Evolutionary conservation across 331 rosid species (phyloP).

Genomic region (Cydonia oblonga): DNA sequence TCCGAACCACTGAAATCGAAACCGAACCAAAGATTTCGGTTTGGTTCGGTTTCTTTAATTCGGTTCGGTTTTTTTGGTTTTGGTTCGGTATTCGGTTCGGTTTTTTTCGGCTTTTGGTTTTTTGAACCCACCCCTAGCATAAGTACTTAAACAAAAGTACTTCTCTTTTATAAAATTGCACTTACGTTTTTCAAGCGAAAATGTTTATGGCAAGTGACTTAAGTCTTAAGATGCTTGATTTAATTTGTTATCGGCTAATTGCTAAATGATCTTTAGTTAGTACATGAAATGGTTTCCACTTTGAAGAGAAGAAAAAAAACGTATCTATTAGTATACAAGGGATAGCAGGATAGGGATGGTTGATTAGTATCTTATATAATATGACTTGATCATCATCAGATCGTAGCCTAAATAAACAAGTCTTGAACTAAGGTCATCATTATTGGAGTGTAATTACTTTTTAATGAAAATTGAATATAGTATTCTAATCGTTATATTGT

Average conservation of each 20-base stretch:
- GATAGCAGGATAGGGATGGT: not conserved
- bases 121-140: too few relatives aligned
- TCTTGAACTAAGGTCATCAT: not conserved
- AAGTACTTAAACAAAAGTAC: not conserved
- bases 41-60: too few relatives aligned
- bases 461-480: not conserved
- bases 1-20: too few relatives aligned
- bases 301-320: not conserved
- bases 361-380: not conserved
- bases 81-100: too few relatives aligned
- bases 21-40: too few relatives aligned
- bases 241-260: not conserved
- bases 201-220: not conserved
- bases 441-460: constrained; percentile 2
- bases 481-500: not conserved
- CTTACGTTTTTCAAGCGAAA: not conserved
- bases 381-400: not conserved
- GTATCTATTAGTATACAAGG: too few relatives aligned
- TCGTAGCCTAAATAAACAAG: not conserved
- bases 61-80: too few relatives aligned
- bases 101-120: too few relatives aligned
- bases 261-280: not conserved
- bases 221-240: constrained; percentile 4
- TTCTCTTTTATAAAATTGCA: not conserved
- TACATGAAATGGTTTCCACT: not conserved